Conservation (phyloP, 805 yeast genomes). For the Cyberlindnera mycetangii region DNA sequence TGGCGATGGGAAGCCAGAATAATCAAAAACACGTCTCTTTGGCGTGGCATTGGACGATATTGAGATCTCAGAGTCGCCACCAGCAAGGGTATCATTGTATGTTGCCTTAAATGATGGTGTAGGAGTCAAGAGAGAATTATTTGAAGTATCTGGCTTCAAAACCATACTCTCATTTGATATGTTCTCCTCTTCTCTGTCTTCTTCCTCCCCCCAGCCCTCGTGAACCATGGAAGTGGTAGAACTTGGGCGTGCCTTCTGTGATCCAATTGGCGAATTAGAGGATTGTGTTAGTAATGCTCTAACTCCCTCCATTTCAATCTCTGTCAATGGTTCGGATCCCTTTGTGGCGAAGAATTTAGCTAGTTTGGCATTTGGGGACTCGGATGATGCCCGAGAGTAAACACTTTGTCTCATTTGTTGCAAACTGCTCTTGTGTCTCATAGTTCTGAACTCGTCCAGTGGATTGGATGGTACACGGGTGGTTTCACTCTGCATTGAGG, state of each 20-base stretch:
- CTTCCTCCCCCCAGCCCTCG: constrained; percentile 2
- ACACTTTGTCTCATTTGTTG: constrained; percentile 2
- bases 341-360: constrained; percentile 69
- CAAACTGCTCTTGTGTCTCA: constrained; percentile 9
- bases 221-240: neutral
- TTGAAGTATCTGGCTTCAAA: constrained; percentile 6
- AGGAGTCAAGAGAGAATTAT: constrained; percentile 4
- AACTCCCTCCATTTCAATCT: constrained; percentile 81
- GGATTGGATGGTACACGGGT: constrained; percentile 15
- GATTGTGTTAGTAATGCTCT: constrained; percentile 51
- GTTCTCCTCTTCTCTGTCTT: constrained; percentile 8
- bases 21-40: constrained; percentile 34
- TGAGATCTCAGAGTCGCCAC: constrained; percentile 4
- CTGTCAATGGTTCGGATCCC: constrained; percentile 72
- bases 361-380: constrained; percentile 54
- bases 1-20: constrained; percentile 37
- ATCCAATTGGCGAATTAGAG: constrained; percentile 29
- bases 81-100: constrained; percentile 21
- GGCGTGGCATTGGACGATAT: constrained; percentile 25
- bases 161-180: constrained; percentile 13
- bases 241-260: constrained; percentile 2
- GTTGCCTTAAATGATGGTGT: constrained; percentile 37
- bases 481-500: constrained; percentile 8
- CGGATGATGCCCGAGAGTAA: constrained; percentile 3
- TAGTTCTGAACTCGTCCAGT: constrained; percentile 18